Conservation (phyloP, 768 basidiomycete species). For the Phlebiopsis gigantea region DNA sequence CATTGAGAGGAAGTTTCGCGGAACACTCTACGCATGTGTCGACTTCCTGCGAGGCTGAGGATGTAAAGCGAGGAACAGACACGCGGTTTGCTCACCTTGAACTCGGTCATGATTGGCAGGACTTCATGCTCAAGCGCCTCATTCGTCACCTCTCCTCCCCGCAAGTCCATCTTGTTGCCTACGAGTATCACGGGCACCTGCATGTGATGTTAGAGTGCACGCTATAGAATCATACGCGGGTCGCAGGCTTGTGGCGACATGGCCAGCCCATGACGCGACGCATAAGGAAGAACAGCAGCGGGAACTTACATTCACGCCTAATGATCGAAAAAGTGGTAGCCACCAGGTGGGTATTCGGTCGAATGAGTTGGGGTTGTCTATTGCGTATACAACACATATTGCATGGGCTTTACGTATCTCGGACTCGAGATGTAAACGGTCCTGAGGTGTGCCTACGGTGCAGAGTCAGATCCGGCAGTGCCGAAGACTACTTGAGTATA, state of each 20-base stretch:
- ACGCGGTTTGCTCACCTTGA: slow-evolving; percentile 61
- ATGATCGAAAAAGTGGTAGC: slow-evolving; percentile 90
- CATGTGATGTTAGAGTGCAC: not conserved
- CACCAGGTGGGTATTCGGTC: slow-evolving; percentile 98
- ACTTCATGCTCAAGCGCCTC: slow-evolving; percentile 94
- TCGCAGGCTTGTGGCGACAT: not conserved
- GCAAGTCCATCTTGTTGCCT: slow-evolving; percentile 96
- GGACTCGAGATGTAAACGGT: slow-evolving; percentile 83
- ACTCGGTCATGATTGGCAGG: slow-evolving; percentile 95
- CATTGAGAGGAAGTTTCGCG: slow-evolving; percentile 84
- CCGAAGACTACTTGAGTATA: slow-evolving; percentile 16
- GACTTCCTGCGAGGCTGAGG: slow-evolving; percentile 64
- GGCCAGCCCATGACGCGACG: not conserved
- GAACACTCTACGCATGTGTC: slow-evolving; percentile 98
- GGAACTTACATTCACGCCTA: slow-evolving; percentile 84
- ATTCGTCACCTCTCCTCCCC: slow-evolving; percentile 91
- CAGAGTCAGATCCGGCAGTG: not conserved
- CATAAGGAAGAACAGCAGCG: not conserved
- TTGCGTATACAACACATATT: slow-evolving; percentile 95
- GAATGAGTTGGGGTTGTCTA: slow-evolving; percentile 95
- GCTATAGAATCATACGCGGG: not conserved
- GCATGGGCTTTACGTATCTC: slow-evolving; percentile 98
- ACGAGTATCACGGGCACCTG: slow-evolving; percentile 96
- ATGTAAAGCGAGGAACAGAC: not conserved
- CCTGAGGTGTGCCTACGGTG: slow-evolving; percentile 70